Evolutionary conservation across 2,329 filamentous ascomycete species (phyloP).

Genomic region (Fusarium multiceps): DNA sequence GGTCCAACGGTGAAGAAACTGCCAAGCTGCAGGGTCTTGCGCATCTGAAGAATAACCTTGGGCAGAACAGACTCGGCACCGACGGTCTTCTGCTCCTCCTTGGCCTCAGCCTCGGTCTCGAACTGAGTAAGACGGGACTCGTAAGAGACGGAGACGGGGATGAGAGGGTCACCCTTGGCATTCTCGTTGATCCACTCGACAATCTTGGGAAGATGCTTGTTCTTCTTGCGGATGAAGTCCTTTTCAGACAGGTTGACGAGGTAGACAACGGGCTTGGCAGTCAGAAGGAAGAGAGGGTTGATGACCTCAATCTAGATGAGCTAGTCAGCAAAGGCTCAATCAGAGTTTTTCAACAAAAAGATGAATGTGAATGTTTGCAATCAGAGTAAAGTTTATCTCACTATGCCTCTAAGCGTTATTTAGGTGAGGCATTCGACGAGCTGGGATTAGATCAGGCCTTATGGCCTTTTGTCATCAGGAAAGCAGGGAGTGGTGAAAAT

Average conservation of each 20-base stretch:
- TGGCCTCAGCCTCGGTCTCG: constrained; percentile 78
- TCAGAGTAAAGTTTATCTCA: constrained; percentile 91
- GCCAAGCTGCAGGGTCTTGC: constrained; percentile 86
- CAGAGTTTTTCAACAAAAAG: constrained; percentile 7
- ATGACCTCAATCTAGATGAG: constrained; percentile 86
- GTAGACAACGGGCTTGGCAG: constrained; percentile 96
- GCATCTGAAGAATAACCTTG: constrained; percentile 93
- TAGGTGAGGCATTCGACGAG: constrained; percentile 93
- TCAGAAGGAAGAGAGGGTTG: constrained; percentile 94
- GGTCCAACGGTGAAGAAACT: constrained; percentile 98
- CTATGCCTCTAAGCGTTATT: constrained; percentile 78
- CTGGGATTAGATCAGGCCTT: constrained; percentile 97
- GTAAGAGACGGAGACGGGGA: constrained; percentile 91
- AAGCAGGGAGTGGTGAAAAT: constrained; percentile 46
- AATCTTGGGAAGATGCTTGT: constrained; percentile 96
- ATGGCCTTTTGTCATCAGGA: constrained; percentile 98
- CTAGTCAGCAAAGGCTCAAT: constrained; percentile 41
- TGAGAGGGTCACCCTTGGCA: constrained; percentile 86
- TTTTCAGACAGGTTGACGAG: constrained; percentile 97
- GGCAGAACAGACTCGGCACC: constrained; percentile 89
- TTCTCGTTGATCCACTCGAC: constrained; percentile 96
- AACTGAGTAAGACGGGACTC: constrained; percentile 91
- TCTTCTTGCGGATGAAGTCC: constrained; percentile 98
- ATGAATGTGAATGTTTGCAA: constrained; percentile 39
- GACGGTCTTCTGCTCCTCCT: constrained; percentile 88